These are phyloP conservation scores for Podaxis sp. DNA, from an alignment of 768 basidiomycete genomes.

Conservation along the genomic window DNA sequence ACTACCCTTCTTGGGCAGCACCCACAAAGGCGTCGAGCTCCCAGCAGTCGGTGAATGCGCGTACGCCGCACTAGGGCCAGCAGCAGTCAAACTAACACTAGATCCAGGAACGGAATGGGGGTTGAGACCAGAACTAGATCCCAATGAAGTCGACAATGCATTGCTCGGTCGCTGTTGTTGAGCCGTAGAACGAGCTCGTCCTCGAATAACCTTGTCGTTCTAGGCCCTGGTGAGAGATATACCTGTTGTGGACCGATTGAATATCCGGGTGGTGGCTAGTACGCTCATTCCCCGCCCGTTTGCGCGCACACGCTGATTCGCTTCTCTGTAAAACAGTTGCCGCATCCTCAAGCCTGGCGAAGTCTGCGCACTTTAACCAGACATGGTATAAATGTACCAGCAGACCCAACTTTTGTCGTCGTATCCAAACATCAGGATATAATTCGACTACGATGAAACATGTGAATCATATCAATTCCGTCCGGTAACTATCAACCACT, in stretches of 20 bases:
- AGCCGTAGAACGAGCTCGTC: not conserved
- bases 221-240: conserved; percentile 10
- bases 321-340: conserved; percentile 16
- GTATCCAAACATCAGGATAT: too few species aligned
- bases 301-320: not conserved
- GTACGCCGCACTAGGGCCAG: conserved; percentile 15
- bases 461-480: not conserved
- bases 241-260: conserved; percentile 18
- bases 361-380: conserved; percentile 16
- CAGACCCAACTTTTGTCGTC: not conserved
- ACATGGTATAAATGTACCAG: too few species aligned
- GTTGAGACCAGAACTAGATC: not conserved
- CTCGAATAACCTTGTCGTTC: too few species aligned
- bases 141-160: conserved; percentile 9
- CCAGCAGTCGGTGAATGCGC: conserved; percentile 16
- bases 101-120: not conserved
- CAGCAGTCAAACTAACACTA: not conserved
- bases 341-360: conserved; percentile 19
- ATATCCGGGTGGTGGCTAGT: conserved; percentile 15
- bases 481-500: not conserved
- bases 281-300: not conserved
- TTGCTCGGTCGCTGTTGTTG: conserved; percentile 17
- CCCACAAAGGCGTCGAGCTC: conserved; percentile 38
- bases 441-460: too few species aligned
- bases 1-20: conserved; percentile 40